phyloP scores from a whole-genome alignment of 805 yeast genomes.

The Candida krabiensis region DNA sequence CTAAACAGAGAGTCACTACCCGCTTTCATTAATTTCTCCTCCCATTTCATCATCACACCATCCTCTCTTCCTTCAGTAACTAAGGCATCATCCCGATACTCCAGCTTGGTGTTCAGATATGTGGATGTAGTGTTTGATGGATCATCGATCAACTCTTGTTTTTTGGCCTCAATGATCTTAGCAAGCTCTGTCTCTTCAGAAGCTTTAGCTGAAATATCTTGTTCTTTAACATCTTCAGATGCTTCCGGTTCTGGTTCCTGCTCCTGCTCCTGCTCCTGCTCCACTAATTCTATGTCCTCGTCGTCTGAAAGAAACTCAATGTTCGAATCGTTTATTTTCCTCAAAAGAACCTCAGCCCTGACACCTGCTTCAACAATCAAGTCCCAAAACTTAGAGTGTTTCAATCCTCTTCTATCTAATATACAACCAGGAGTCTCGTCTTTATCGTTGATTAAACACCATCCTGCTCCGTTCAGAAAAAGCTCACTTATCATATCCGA shows the following conservation, averaged over 20 bases:
- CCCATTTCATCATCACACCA: slow-evolving; percentile 99
- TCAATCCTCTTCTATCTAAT: slow-evolving; percentile 50
- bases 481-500: slow-evolving; percentile 58
- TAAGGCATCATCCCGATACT: slow-evolving; percentile 66
- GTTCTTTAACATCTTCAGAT: slow-evolving; percentile 13
- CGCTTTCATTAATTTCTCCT: slow-evolving; percentile 71
- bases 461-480: slow-evolving; percentile 87
- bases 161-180: slow-evolving; percentile 19
- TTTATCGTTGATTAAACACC: slow-evolving; percentile 76
- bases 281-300: slow-evolving; percentile 18
- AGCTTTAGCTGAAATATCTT: slow-evolving; percentile 11
- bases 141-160: slow-evolving; percentile 35
- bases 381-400: slow-evolving; percentile 40
- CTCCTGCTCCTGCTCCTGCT: slow-evolving; percentile 20
- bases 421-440: slow-evolving; percentile 86
- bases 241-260: slow-evolving; percentile 9
- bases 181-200: slow-evolving; percentile 12
- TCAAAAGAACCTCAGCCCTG: slow-evolving; percentile 77
- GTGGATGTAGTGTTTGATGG: slow-evolving; percentile 67
- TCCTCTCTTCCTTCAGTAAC: slow-evolving; percentile 73
- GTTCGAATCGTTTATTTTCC: slow-evolving; percentile 65
- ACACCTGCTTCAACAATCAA: slow-evolving; percentile 82
- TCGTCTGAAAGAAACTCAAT: slow-evolving; percentile 58
- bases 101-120: slow-evolving; percentile 64
- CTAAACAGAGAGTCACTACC: slow-evolving; percentile 76